Conservation (phyloP, 371 early-diverging fungal species). For the Mucor velutinosus region DNA sequence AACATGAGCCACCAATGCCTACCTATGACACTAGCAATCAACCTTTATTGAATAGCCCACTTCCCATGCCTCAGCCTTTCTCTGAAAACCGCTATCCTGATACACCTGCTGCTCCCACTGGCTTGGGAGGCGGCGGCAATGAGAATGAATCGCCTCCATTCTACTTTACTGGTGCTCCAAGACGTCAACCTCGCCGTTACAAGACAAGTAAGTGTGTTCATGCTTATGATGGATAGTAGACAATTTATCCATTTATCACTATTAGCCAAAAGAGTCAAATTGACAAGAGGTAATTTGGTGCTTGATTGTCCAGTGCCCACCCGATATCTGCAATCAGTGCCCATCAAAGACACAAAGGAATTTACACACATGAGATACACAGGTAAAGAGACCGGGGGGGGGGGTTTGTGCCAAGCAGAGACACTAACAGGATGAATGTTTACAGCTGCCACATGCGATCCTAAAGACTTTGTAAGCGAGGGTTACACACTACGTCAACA, state of each 20-base stretch:
- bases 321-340: conserved; percentile 60
- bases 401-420: neutral
- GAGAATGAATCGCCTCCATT: conserved; percentile 7
- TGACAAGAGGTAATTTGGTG: conserved; percentile 78
- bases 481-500: conserved; percentile 86
- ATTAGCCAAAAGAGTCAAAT: conserved; percentile 58
- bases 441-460: conserved; percentile 82
- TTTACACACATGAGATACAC: conserved; percentile 79
- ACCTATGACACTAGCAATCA: conserved; percentile 31
- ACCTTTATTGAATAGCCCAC: conserved; percentile 20
- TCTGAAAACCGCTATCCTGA: neutral
- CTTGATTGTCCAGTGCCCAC: conserved; percentile 79
- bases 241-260: neutral
- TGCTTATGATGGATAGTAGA: neutral
- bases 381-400: neutral
- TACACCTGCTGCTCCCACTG: neutral
- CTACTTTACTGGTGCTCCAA: conserved; percentile 55
- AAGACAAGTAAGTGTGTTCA: conserved; percentile 55
- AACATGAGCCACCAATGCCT: conserved; percentile 14
- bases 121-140: neutral
- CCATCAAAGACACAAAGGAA: conserved; percentile 66
- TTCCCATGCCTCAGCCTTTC: conserved; percentile 16
- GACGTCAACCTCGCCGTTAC: conserved; percentile 63
- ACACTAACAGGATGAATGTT: neutral
- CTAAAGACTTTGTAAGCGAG: conserved; percentile 75